Evolutionary conservation across 2,329 filamentous ascomycete genomes (phyloP), one percentile per base, ranked within the genome.

Genomic region (Apiospora aurea): DNA sequence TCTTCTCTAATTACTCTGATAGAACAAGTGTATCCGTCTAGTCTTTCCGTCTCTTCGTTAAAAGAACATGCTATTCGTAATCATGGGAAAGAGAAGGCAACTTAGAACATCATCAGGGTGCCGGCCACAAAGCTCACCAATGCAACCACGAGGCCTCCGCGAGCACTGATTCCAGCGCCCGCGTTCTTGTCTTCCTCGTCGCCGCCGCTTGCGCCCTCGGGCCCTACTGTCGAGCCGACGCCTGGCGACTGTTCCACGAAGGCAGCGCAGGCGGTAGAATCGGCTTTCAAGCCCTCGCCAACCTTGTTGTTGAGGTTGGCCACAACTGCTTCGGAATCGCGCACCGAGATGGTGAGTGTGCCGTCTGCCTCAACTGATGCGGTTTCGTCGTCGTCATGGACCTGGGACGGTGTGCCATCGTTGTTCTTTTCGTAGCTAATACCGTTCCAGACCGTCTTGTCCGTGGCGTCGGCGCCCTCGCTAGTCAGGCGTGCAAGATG

Each of bases 401-500:
- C 80, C 13, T 77, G 73, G 21, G 76, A 81, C 0, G 83, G 79
- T n/a, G 78, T 81, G 72, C 85, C 85, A 51, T 84, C 81, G 46
- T 77, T 77, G 72, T 80, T 82, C 67, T 79, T 74, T 76, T 85
- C 83, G 77, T 82, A 88, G 73, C 79, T 81, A 74, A 87, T 79
- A 66, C 85, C 85, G 76, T 87, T 85, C 82, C 82, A 88, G 10
- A 82, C 84, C 1, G 83, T 83, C 67, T 81, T 81, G 53, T 77
- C 73, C 18, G 81, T 81, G 10, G 82, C 79, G 71, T 87, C 85
- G 13, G 84, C 82, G 44, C 85, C 85, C 21, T 80, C 77, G 43
- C 80, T 83, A n/a, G 83, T 87, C 49, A 87, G 82, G 75, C 84
- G 84, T 4, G 85, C 82, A 26, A 87, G 78, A 74, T 82, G 83